Evolutionary conservation across 139 green algal species (phyloP).

Genomic region (Auxenochlorella protothecoides): DNA sequence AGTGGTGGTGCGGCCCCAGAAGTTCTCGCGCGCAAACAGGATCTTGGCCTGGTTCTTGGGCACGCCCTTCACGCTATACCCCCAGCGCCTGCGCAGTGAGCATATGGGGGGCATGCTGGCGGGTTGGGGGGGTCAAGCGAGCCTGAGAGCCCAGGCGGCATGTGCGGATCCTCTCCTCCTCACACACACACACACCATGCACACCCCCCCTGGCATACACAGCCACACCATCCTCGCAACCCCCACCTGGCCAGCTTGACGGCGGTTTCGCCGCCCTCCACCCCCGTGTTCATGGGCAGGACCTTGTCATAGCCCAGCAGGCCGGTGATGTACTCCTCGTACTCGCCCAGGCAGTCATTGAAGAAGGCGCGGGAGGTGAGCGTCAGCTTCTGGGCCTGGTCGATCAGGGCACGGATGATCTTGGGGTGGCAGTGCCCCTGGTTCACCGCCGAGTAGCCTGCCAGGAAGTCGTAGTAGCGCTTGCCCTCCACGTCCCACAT

Average conservation of each 20-base stretch:
- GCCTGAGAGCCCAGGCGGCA: background rate
- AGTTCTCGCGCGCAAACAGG: slow-evolving; percentile 89
- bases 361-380: slow-evolving; percentile 94
- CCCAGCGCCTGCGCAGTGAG: slow-evolving; percentile 62
- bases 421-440: slow-evolving; percentile 96
- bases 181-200: background rate
- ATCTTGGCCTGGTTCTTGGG: slow-evolving; percentile 79
- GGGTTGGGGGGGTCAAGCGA: background rate
- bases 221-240: background rate
- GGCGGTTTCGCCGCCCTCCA: slow-evolving; percentile 94
- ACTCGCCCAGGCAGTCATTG: slow-evolving; percentile 91
- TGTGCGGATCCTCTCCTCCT: background rate
- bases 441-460: slow-evolving; percentile 87
- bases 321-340: slow-evolving; percentile 85
- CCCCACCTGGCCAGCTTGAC: slow-evolving; percentile 82
- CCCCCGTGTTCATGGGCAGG: slow-evolving; percentile 95
- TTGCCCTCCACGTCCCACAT: slow-evolving; percentile 80
- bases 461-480: slow-evolving; percentile 83
- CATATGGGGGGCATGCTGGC: background rate
- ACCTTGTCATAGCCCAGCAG: slow-evolving; percentile 92
- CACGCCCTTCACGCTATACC: slow-evolving; percentile 93
- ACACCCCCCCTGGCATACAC: background rate
- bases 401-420: slow-evolving; percentile 77
- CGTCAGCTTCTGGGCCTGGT: slow-evolving; percentile 72
- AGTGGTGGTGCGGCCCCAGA: slow-evolving; percentile 88